A percentile compares a stretch with the other conserved stretches of the same genome.
Conservation (phyloP, 805 yeast species). For the Torulaspora microellipsoides region DNA sequence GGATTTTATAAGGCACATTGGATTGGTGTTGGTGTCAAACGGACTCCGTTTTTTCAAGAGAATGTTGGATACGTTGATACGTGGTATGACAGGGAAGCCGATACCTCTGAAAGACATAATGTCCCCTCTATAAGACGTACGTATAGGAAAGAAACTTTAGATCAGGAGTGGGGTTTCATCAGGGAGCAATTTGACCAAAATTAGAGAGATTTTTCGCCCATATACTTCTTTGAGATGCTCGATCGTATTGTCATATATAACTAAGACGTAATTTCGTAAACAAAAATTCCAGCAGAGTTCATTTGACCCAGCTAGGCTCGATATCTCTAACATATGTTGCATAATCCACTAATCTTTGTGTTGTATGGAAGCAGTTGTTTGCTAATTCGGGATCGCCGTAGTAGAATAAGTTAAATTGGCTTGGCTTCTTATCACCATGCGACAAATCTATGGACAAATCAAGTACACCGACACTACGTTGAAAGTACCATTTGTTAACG, state of each 20-base stretch:
- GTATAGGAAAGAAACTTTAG: constrained; percentile 25
- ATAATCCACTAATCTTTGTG: constrained; percentile 23
- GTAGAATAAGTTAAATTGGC: constrained; percentile 39
- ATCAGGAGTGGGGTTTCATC: constrained; percentile 31
- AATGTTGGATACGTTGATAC: constrained; percentile 23
- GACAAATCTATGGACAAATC: constrained; percentile 39
- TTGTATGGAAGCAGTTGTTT: constrained; percentile 14
- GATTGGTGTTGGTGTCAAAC: constrained; percentile 24
- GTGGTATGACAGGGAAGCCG: constrained; percentile 30
- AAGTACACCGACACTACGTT: constrained; percentile 71
- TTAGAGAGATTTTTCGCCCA: not conserved
- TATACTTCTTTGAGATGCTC: not conserved
- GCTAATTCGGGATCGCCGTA: constrained; percentile 36
- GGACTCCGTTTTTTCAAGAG: constrained; percentile 14
- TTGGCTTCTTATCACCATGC: constrained; percentile 32
- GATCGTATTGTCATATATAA: too few relatives aligned
- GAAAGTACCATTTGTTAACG: constrained; percentile 97
- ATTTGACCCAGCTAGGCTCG: constrained; percentile 33
- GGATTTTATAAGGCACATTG: constrained; percentile 34
- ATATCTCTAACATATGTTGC: constrained; percentile 34
- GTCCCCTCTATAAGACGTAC: constrained; percentile 29
- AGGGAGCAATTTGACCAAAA: constrained; percentile 9
- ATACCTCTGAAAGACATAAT: constrained; percentile 31
- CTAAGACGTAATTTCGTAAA: too few relatives aligned
- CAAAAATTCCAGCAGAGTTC: not conserved